A percentile compares a stretch with the other conserved stretches of the same genome.
These are phyloP conservation scores for Citrus reticulata DNA, from an alignment of 345 rosid species.

Conservation along the genomic window DNA sequence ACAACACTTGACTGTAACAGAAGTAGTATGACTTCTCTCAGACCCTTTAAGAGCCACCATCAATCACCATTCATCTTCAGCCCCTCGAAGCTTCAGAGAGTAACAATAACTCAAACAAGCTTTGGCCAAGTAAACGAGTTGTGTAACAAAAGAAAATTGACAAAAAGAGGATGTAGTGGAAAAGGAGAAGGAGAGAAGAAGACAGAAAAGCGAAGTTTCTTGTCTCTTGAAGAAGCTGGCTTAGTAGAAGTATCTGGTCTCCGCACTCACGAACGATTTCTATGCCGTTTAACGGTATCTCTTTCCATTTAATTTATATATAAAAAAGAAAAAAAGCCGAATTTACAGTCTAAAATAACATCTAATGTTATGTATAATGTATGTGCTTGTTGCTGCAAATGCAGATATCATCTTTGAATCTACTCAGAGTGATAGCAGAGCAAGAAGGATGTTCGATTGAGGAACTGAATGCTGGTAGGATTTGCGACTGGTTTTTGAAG, in stretches of 20 bases:
- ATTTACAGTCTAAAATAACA: neutral
- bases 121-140: conserved; percentile 7
- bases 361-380: neutral
- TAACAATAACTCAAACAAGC: neutral
- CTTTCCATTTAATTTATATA: neutral
- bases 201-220: conserved; percentile 45
- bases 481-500: conserved; percentile 86
- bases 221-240: conserved; percentile 86
- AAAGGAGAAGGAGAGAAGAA: conserved; percentile 34
- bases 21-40: conserved; percentile 26
- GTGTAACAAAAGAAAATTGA: conserved; percentile 6
- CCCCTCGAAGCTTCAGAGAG: conserved; percentile 8
- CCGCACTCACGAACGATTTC: conserved; percentile 76
- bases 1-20: neutral
- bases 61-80: conserved; percentile 21
- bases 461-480: conserved; percentile 77
- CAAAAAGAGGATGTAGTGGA: conserved; percentile 31
- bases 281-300: conserved; percentile 78
- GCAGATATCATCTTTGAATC: conserved; percentile 85
- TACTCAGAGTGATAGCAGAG: conserved; percentile 73
- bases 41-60: conserved; percentile 7
- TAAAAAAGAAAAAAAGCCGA: neutral
- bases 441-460: conserved; percentile 80
- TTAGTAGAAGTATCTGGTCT: conserved; percentile 78
- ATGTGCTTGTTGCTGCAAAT: neutral